phyloP scores from a whole-genome alignment of 768 basidiomycete genomes.

The Dictyophora rubrovolvata region DNA sequence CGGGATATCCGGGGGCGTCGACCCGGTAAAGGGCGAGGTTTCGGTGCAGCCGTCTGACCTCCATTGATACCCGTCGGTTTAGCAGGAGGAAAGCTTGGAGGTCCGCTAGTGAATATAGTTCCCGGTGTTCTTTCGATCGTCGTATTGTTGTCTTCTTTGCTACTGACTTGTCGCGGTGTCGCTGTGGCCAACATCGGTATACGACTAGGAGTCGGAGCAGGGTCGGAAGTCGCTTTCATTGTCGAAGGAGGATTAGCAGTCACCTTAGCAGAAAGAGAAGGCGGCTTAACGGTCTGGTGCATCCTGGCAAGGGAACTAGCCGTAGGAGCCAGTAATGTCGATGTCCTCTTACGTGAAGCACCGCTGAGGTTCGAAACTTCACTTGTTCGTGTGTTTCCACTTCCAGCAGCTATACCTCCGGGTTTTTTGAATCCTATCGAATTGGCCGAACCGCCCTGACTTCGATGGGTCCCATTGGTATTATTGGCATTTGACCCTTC shows the following conservation, averaged over 20 bases:
- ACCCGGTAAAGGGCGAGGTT: conserved; percentile 18
- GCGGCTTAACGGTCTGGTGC: conserved; percentile 11
- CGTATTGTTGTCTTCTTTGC: not conserved
- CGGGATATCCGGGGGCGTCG: conserved; percentile 74
- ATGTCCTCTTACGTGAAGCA: conserved; percentile 23
- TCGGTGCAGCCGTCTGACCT: not conserved
- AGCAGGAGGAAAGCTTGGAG: conserved; percentile 7
- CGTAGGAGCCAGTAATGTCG: conserved; percentile 61
- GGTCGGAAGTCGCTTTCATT: not conserved
- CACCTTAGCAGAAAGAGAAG: conserved; percentile 24
- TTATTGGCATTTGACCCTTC: not conserved
- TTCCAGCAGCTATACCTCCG: conserved; percentile 21
- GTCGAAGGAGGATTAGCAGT: conserved; percentile 15
- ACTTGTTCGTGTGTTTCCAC: not conserved
- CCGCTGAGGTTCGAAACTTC: not conserved
- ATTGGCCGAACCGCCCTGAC: not conserved
- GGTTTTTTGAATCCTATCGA: conserved; percentile 7
- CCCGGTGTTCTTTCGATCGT: not conserved
- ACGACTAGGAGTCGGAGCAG: not conserved
- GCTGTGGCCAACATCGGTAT: conserved; percentile 1
- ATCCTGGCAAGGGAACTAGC: conserved; percentile 67
- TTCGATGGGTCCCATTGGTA: not conserved
- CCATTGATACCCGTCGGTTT: conserved; percentile 14
- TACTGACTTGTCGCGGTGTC: not conserved
- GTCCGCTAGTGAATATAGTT: not conserved